Conservation (phyloP, 139 green algal species). For the Chlorella vulgaris region DNA sequence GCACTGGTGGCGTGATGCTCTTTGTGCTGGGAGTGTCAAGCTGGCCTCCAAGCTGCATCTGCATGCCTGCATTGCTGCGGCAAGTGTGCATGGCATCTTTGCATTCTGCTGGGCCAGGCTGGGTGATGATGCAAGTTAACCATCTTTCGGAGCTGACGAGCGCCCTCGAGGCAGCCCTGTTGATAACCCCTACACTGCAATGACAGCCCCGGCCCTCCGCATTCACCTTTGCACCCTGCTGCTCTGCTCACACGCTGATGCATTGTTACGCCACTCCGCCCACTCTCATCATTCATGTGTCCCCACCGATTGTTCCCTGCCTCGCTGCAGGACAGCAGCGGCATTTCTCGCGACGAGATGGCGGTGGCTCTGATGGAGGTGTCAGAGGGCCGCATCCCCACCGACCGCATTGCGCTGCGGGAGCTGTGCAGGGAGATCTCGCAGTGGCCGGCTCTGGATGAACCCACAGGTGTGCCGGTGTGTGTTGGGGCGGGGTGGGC, state of each 20-base stretch:
- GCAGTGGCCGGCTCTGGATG: slow-evolving; percentile 69
- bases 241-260: no score
- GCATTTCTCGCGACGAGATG: slow-evolving; percentile 89
- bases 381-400: slow-evolving; percentile 76
- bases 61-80: no score
- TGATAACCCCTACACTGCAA: slow-evolving; percentile 16
- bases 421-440: slow-evolving; percentile 83
- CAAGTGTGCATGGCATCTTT: no score
- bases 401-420: slow-evolving; percentile 84
- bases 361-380: slow-evolving; percentile 80
- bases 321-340: slow-evolving; percentile 64
- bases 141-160: slow-evolving; percentile 37
- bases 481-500: background rate
- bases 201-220: background rate
- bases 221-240: background rate
- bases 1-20: background rate
- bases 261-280: no score
- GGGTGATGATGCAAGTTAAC: slow-evolving; percentile 32
- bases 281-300: no score
- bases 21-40: background rate
- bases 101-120: background rate
- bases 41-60: no score
- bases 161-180: background rate
- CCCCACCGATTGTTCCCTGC: background rate
- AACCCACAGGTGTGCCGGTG: slow-evolving; percentile 5